A percentile compares a stretch with the other conserved stretches of the same genome.
These are phyloP conservation scores for Ogataea angusta DNA, from an alignment of 805 yeast species.

Conservation along the genomic window DNA sequence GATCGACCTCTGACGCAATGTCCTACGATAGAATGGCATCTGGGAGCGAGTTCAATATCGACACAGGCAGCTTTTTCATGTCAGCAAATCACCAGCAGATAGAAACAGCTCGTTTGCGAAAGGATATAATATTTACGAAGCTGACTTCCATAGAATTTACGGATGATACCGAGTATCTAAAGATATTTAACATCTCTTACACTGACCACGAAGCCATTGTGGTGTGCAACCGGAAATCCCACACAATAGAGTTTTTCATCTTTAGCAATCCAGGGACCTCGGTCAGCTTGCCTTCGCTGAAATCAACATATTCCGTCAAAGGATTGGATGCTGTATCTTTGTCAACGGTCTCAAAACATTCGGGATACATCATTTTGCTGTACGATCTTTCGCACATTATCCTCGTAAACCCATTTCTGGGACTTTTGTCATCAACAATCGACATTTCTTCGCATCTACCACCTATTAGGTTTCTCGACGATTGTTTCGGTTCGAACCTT, in stretches of 20 bases:
- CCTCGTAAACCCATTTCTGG: constrained; percentile 58
- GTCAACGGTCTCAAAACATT: constrained; percentile 28
- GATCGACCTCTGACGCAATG: constrained; percentile 39
- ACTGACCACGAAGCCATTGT: constrained; percentile 62
- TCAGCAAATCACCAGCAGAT: constrained; percentile 14
- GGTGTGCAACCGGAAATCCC: constrained; percentile 42
- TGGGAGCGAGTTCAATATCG: constrained; percentile 32
- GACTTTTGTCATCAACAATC: constrained; percentile 38
- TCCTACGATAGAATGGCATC: constrained; percentile 46
- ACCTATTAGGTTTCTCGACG: constrained; percentile 23
- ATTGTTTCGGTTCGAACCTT: constrained; percentile 23
- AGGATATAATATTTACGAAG: constrained; percentile 69
- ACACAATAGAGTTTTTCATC: constrained; percentile 48
- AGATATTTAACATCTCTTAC: constrained; percentile 38
- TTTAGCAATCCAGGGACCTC: constrained; percentile 38
- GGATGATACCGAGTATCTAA: constrained; percentile 31
- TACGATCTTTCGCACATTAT: constrained; percentile 34
- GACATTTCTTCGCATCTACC: constrained; percentile 24
- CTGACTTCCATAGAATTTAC: constrained; percentile 42
- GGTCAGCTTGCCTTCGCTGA: constrained; percentile 24
- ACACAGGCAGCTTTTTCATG: constrained; percentile 23
- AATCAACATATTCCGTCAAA: constrained; percentile 20
- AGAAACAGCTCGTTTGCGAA: constrained; percentile 42
- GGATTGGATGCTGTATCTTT: constrained; percentile 41
- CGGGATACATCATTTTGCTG: constrained; percentile 46